Base-by-base conservation (phyloP, 2,329 filamentous ascomycete genomes). In the Seiridium cupressi region DNA sequence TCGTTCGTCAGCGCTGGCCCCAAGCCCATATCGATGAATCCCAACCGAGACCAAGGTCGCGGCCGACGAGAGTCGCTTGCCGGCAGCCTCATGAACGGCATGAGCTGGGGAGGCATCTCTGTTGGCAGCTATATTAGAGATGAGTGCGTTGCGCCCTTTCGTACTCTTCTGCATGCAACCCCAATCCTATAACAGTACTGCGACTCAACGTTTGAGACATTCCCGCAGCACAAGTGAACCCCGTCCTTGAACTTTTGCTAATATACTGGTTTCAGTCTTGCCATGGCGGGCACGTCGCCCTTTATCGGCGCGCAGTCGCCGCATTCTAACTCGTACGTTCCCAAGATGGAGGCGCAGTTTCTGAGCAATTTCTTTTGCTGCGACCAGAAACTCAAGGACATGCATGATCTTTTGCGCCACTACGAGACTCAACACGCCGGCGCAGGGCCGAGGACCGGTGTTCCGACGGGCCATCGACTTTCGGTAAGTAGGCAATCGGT, bases 301-400 rank as follows among this genome's bases (percentile, higher is more conserved):
- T 96, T 94, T 71, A 83, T 87, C 31, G 74, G 79, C 61, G 88
- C 84, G 60, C 90, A 93, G 74, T 96, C 93, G n/a, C 92, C 95
- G 0, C 94, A 98, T 76, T 98, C 94, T 1, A 96, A 93, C 5
- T 98, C 95, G 34, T 98, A 98, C 73, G 85, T 97, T 1, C 94
- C 93, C 8, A 97, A 97, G 76, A 87, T 97, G 72, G 95, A 99
- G 76, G 94, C 94, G 63, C 95, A 94, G 72, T 99, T 97, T 75
- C 96, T 98, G 92, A 90, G 90, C 76, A 93, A 98, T 78, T 98
- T 98, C 77, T 90, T 90, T 57, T 99, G 95, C 79, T 99, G 95
- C 77, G 93, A 93, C 69, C 86, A 92, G 69, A 94, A 89, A 38
- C 84, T 97, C 66, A 90, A 93, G 32, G 96, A 93, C 55, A 85